Conservation (phyloP, 169 alveolate species). For the Cryptosporidium canis region DNA sequence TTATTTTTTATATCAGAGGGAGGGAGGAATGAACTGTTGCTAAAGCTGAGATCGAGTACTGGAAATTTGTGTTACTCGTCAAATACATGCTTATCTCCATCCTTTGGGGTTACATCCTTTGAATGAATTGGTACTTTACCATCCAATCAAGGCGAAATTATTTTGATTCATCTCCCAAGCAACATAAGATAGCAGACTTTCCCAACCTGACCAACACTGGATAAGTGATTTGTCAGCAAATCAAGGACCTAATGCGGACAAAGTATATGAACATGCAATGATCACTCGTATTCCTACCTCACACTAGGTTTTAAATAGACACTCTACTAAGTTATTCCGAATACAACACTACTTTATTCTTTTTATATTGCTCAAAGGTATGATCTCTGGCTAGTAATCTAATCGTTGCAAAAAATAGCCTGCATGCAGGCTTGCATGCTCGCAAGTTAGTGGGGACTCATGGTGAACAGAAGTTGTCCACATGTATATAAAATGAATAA, state of each 20-base stretch:
- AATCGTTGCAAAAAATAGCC: too few species aligned
- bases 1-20: not conserved
- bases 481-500: not conserved
- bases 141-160: not conserved
- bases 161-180: not conserved
- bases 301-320: not conserved
- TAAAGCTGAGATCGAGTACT: not conserved
- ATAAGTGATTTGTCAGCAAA: not conserved
- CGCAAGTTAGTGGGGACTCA: not conserved
- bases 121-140: not conserved
- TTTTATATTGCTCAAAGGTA: not conserved
- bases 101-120: not conserved
- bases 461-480: not conserved
- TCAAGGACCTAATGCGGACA: not conserved
- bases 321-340: not conserved
- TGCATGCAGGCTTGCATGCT: not conserved
- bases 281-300: not conserved
- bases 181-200: not conserved
- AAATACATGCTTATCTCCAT: not conserved
- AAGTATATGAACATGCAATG: not conserved
- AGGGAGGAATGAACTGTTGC: not conserved
- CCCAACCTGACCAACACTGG: not conserved
- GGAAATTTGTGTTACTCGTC: not conserved
- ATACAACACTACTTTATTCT: not conserved
- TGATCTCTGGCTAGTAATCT: not conserved